Percentiles rank a stretch among this genome's conserved stretches.
These are phyloP conservation scores for Colletotrichum sublineola DNA, from an alignment of 2,329 filamentous ascomycete species.

Conservation along the genomic window DNA sequence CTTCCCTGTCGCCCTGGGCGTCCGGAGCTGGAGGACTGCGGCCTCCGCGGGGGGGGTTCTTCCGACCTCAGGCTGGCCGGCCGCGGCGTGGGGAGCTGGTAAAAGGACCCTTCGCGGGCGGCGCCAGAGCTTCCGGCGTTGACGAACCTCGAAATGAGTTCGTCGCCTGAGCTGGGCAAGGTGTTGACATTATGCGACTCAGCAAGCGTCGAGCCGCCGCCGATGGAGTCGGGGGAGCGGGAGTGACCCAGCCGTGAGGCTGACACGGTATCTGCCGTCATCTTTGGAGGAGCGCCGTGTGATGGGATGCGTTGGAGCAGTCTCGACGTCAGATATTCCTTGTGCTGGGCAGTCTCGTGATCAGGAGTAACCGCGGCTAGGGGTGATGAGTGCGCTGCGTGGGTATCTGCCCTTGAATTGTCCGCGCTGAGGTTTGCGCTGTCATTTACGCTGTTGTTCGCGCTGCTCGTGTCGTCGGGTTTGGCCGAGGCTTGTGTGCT, in stretches of 20 bases:
- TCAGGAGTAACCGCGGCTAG: slow-evolving; percentile 50
- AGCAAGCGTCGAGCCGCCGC: slow-evolving; percentile 56
- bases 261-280: slow-evolving; percentile 71
- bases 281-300: slow-evolving; percentile 72
- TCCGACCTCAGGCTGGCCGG: slow-evolving; percentile 50
- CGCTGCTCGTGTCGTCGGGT: slow-evolving; percentile 44
- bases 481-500: slow-evolving; percentile 63
- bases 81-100: slow-evolving; percentile 51
- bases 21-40: slow-evolving; percentile 58
- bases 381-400: slow-evolving; percentile 34
- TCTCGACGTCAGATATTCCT: slow-evolving; percentile 76
- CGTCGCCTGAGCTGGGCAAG: slow-evolving; percentile 41
- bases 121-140: slow-evolving; percentile 63
- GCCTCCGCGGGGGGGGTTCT: slow-evolving; percentile 52
- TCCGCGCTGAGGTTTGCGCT: slow-evolving; percentile 46
- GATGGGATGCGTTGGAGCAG: slow-evolving; percentile 75
- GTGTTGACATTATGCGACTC: slow-evolving; percentile 51
- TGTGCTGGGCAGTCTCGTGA: slow-evolving; percentile 64
- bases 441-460: slow-evolving; percentile 41
- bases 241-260: slow-evolving; percentile 52
- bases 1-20: slow-evolving; percentile 47
- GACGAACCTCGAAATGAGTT: slow-evolving; percentile 72
- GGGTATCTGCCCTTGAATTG: slow-evolving; percentile 46
- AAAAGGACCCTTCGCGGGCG: slow-evolving; percentile 66
- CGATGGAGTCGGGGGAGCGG: slow-evolving; percentile 53